phyloP scores from a whole-genome alignment of 2,329 filamentous ascomycete genomes.

The Talaromyces sp. region DNA sequence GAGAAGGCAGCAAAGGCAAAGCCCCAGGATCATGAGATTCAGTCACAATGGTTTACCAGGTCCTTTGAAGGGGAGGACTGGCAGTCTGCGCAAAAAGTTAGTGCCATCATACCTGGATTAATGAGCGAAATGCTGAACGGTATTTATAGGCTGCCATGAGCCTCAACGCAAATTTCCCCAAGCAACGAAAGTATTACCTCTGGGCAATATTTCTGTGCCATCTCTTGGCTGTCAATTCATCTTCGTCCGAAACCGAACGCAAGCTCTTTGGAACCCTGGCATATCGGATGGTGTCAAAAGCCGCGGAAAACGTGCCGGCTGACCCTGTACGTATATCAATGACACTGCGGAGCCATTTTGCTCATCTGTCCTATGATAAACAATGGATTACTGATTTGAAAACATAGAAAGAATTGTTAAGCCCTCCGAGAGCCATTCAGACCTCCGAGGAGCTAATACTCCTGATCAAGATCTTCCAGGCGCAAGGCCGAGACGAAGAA shows the following conservation, averaged over 20 bases:
- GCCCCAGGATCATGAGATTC: constrained; percentile 43
- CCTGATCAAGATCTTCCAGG: constrained; percentile 43
- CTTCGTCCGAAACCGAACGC: constrained; percentile 40
- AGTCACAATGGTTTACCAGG: constrained; percentile 45
- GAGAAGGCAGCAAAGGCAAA: constrained; percentile 46
- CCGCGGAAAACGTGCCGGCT: constrained; percentile 42
- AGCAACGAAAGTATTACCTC: constrained; percentile 47
- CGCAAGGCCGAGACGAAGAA: constrained; percentile 40
- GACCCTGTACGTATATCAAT: constrained; percentile 38
- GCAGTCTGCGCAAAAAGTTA: constrained; percentile 50
- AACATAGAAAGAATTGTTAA: constrained; percentile 40
- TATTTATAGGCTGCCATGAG: constrained; percentile 46
- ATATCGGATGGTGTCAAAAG: constrained; percentile 49
- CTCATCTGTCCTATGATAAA: neutral
- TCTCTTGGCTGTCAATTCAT: constrained; percentile 36
- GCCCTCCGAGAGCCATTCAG: constrained; percentile 44
- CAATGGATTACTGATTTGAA: neutral
- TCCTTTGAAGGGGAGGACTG: constrained; percentile 43
- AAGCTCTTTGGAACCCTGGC: constrained; percentile 50
- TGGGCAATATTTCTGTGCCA: constrained; percentile 49
- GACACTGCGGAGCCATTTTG: neutral
- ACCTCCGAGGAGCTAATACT: constrained; percentile 46
- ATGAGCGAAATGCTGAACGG: neutral
- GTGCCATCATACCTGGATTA: constrained; percentile 17
- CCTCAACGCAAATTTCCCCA: constrained; percentile 49